Conservation (phyloP, 2,329 filamentous ascomycete genomes). For the Periconia sp. region DNA sequence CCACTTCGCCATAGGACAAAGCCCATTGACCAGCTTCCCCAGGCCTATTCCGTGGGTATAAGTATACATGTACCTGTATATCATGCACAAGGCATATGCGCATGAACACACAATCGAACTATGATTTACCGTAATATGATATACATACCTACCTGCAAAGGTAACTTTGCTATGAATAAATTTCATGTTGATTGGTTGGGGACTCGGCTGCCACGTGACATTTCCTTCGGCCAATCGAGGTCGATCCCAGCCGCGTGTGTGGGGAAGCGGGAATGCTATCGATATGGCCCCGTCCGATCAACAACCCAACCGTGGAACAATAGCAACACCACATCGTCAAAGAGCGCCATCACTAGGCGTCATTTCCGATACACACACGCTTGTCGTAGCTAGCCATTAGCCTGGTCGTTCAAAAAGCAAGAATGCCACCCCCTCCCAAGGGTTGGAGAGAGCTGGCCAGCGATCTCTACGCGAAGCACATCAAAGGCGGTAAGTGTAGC, state of each 20-base stretch:
- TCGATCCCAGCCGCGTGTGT: too few relatives aligned
- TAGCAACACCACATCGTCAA: not conserved
- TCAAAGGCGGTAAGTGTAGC: constrained; percentile 41
- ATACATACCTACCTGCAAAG: too few relatives aligned
- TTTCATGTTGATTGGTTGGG: not conserved
- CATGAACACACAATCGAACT: too few relatives aligned
- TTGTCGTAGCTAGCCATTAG: not conserved
- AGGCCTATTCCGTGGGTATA: too few relatives aligned
- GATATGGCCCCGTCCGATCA: not conserved
- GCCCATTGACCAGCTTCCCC: too few relatives aligned
- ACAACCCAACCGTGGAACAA: constrained; percentile 1
- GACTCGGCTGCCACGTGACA: not conserved
- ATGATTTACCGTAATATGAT: too few relatives aligned
- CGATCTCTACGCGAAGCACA: constrained; percentile 31
- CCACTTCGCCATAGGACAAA: too few relatives aligned
- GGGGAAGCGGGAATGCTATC: not conserved
- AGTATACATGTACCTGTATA: too few relatives aligned
- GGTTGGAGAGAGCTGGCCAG: constrained; percentile 37
- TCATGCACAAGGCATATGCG: too few relatives aligned
- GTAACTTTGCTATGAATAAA: too few relatives aligned
- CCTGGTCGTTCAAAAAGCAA: not conserved
- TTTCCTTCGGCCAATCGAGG: not conserved
- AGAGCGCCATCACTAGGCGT: not conserved
- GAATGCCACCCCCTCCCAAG: constrained; percentile 39
- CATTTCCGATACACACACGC: not conserved